Conservation (phyloP, 2,329 filamentous ascomycete genomes). For the Didymella pinodella region DNA sequence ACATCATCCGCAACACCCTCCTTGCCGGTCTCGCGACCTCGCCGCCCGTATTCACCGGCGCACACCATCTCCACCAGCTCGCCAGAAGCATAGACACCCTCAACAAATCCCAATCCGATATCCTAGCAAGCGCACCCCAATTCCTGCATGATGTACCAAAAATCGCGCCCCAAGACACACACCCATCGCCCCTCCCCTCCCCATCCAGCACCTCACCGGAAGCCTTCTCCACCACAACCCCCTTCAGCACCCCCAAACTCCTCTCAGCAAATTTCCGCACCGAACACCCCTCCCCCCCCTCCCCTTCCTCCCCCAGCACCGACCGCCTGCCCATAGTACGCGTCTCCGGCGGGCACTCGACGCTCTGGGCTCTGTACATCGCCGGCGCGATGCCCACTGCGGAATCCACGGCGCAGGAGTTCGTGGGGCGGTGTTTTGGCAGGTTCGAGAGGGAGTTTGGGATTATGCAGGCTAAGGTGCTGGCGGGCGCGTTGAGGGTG, state of each 20-base stretch:
- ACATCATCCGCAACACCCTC: slow-evolving; percentile 46
- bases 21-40: slow-evolving; percentile 35
- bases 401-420: slow-evolving; percentile 34
- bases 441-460: slow-evolving; percentile 64
- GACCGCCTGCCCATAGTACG: slow-evolving; percentile 44
- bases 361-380: slow-evolving; percentile 45
- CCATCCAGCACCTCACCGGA: neutral
- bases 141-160: slow-evolving; percentile 45
- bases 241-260: slow-evolving; percentile 12
- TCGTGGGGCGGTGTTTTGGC: slow-evolving; percentile 59
- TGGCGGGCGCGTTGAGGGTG: slow-evolving; percentile 33
- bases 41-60: slow-evolving; percentile 37
- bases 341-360: slow-evolving; percentile 42
- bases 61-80: slow-evolving; percentile 33
- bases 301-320: slow-evolving; percentile 7
- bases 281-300: slow-evolving; percentile 3
- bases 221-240: neutral
- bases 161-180: slow-evolving; percentile 8
- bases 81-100: slow-evolving; percentile 34
- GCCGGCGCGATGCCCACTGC: slow-evolving; percentile 42
- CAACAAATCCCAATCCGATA: slow-evolving; percentile 41
- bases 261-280: slow-evolving; percentile 32
- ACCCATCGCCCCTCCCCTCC: neutral
- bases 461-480: slow-evolving; percentile 44
- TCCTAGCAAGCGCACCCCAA: slow-evolving; percentile 47